Conservation (phyloP, 2,329 filamentous ascomycete species). For the Aspergillus latus region DNA sequence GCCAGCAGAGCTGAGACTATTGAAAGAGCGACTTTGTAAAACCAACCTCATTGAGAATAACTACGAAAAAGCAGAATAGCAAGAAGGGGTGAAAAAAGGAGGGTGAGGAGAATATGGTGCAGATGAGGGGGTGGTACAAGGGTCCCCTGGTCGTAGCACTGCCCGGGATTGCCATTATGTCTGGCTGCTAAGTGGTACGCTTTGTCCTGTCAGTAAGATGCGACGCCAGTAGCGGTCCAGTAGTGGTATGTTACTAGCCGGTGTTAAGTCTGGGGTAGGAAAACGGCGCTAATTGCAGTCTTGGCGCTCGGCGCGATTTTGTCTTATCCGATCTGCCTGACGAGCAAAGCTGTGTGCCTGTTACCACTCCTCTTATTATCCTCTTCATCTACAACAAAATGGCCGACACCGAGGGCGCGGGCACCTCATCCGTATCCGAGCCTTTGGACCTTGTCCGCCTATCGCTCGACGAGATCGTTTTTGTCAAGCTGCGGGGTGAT, state of each 20-base stretch:
- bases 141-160: not conserved
- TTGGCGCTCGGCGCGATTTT: not conserved
- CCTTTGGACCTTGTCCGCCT: constrained; percentile 94
- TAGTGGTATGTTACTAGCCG: not conserved
- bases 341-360: not conserved
- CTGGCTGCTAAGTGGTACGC: not conserved
- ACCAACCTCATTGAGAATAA: constrained; percentile 25
- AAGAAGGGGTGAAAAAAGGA: not conserved
- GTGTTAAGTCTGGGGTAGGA: not conserved
- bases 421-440: constrained; percentile 71
- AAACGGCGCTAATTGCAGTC: not conserved
- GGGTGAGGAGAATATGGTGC: constrained; percentile 7
- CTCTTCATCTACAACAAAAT: constrained; percentile 49
- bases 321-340: not conserved
- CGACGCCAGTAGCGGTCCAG: not conserved
- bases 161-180: not conserved
- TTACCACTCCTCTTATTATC: not conserved
- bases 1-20: constrained; percentile 31
- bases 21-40: constrained; percentile 19
- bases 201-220: not conserved
- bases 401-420: constrained; percentile 78
- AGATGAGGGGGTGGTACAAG: constrained; percentile 5
- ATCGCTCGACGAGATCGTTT: constrained; percentile 91
- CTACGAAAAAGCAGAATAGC: not conserved
- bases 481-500: constrained; percentile 95